Conservation (phyloP, 192 early-diverging fungal species). For the Backusella parvicylindrica region DNA sequence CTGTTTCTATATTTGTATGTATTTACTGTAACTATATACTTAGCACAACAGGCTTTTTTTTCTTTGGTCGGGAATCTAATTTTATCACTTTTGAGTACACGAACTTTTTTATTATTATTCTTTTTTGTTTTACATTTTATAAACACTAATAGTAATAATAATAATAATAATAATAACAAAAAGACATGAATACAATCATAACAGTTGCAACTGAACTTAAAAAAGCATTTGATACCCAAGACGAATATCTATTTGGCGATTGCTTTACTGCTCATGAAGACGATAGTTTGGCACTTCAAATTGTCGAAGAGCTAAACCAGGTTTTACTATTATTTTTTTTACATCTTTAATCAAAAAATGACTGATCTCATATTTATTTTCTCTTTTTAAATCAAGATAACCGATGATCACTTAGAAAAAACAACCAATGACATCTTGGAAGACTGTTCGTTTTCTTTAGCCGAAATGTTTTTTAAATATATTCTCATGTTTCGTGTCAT, state of each 20-base stretch:
- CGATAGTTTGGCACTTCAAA: not conserved
- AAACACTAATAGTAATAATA: no score
- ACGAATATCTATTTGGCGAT: not conserved
- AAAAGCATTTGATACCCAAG: slow-evolving; percentile 1
- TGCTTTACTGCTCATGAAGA: not conserved
- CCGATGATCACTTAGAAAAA: not conserved
- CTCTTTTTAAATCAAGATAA: not conserved
- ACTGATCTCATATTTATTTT: not conserved
- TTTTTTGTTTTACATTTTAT: no score
- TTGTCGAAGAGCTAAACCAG: slow-evolving; percentile 10
- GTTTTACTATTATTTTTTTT: not conserved
- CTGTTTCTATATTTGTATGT: no score
- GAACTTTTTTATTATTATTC: no score
- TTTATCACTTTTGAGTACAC: no score
- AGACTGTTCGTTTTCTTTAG: slow-evolving; percentile 3
- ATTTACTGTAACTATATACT: no score
- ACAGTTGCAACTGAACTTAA: not conserved
- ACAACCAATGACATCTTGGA: not conserved
- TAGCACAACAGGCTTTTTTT: no score
- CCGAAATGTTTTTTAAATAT: slow-evolving; percentile 9
- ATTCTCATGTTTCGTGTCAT: slow-evolving; percentile 3
- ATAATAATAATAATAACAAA: no score
- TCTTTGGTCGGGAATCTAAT: no score
- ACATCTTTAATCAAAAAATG: not conserved
- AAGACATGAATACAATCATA: not conserved